Conservation (phyloP, 305 asterid species). For the Lippia alba region DNA sequence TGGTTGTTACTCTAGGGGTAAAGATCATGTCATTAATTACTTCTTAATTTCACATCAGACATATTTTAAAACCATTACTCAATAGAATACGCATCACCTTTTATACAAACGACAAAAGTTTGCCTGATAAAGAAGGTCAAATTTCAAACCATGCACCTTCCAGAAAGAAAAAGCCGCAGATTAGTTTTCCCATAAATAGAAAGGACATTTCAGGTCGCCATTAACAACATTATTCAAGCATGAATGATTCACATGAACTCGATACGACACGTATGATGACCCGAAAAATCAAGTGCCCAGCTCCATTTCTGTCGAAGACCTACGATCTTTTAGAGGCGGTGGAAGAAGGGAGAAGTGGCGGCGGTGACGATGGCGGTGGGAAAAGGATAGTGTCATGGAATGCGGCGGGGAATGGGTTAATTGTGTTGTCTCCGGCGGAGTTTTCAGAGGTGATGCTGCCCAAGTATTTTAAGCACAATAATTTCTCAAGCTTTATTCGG, state of each 20-base stretch:
- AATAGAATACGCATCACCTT: not conserved
- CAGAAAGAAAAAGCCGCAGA: slow-evolving; percentile 15
- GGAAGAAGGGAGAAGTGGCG: slow-evolving; percentile 40
- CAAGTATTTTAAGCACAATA: slow-evolving; percentile 55
- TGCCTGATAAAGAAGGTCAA: slow-evolving; percentile 7
- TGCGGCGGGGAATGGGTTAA: slow-evolving; percentile 47
- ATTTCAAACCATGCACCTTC: not conserved
- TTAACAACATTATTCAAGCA: slow-evolving; percentile 18
- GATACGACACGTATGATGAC: slow-evolving; percentile 10
- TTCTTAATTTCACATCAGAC: not conserved
- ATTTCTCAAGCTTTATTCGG: slow-evolving; percentile 51
- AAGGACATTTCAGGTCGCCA: not conserved
- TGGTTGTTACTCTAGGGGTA: no score
- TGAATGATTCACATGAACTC: slow-evolving; percentile 35
- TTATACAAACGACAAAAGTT: slow-evolving; percentile 4
- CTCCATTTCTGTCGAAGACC: slow-evolving; percentile 69
- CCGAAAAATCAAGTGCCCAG: slow-evolving; percentile 52
- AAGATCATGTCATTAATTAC: not conserved
- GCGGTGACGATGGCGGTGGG: not conserved
- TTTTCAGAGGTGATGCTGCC: slow-evolving; percentile 50
- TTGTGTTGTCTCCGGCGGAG: slow-evolving; percentile 55
- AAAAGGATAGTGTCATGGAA: slow-evolving; percentile 58
- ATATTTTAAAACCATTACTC: not conserved
- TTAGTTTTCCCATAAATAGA: slow-evolving; percentile 37
- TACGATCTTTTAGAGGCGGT: slow-evolving; percentile 56